Base-by-base conservation (phyloP, 2,329 filamentous ascomycete species). In the Westerdykella ornata region DNA sequence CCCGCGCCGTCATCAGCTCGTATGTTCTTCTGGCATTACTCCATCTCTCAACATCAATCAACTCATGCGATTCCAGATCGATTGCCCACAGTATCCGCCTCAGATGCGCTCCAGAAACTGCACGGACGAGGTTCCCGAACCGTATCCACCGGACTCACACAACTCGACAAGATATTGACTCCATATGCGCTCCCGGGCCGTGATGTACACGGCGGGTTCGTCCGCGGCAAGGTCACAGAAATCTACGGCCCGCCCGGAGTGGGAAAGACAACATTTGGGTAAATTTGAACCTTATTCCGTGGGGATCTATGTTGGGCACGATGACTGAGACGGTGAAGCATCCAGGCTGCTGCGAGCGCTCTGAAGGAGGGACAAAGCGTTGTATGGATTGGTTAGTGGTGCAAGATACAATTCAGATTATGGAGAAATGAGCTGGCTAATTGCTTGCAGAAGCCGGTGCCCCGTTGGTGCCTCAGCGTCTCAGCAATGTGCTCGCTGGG, bases 261-360 rank as follows among this genome's bases (percentile, higher is more conserved):
- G 18, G 90, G 89, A 20, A 96, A 94, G 72, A 94, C 88, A 3
- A 75, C 83, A 11, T 71, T 96, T 53, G 85, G 82, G 85, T 90
- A 72, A 68, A 78, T 68, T 36, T 44, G 37, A 41, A 41, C 47
- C 38, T 43, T 38, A 39, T 44, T 30, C 14, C 34, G 49, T 49
- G 35, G 35, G 8, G 22, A 41, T 44, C 43, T 15, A 20, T 38
- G 37, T 39, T 37, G 41, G 36, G 38, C 37, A 48, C 44, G 36
- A 41, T 47, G 38, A 46, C 56, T 62, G 54, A 62, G 48, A 61
- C 39, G 44, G 41, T 38, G 41, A 60, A 90, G 86, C 28, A 75
- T 90, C 53, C 85, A 88, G 59, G 68, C 86, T 33, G 74, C 81
- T 45, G 75, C 77, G 11, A 80, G 77, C 60, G 78, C 80, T 14